Base-by-base conservation (phyloP, 164 flowering plant genomes). In the Cinnamomum micranthum region DNA sequence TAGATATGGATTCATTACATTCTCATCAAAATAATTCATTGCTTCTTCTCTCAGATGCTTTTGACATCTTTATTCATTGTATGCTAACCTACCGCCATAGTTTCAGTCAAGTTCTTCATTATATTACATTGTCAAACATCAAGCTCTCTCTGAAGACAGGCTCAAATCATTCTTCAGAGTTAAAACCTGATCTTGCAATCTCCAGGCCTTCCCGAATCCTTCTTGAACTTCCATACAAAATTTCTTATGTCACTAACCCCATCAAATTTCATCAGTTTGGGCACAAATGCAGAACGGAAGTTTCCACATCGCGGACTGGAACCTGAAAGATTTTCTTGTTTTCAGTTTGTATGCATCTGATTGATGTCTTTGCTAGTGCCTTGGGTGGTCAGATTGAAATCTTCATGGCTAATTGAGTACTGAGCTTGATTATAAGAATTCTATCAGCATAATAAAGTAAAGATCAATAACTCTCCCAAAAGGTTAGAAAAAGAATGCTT, bases 11-110 rank as follows among this genome's bases (percentile, higher is more conserved):
- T 70, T 6, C 47, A 41, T 41, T 41, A 92, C 93, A 78, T 95
- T 92, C 78, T 94, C 98, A 72, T 91, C 98, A 82, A 94, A 94
- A 80, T 91, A 92, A 52, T 90, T 84, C 92, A 91, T 72, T 33
- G 97, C 98, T 76, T 91, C 94, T 74, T 90, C 97, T 25, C 84
- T 85, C 60, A 92, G 84, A 66, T 89, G 85, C 79, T 82, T 82
- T 87, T 17, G 97, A 89, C 88, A 90, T 90, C 82, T 80, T 89
- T 73, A 88, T 82, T 74, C 92, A 83, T 67, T 94, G 96, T 74
- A 81, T 86, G 86, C 95, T 94, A 72, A 81, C 77, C 96, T 94
- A 90, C 73, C 72, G 72, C 68, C 70, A 80, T 41, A 41, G 47
- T 41, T 41, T 41, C 47, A 41, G 47, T 41, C 2, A 6, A 41